These are phyloP conservation scores for Coelastrella sp. DNA, from an alignment of 139 green algal species.

Conservation along the genomic window DNA sequence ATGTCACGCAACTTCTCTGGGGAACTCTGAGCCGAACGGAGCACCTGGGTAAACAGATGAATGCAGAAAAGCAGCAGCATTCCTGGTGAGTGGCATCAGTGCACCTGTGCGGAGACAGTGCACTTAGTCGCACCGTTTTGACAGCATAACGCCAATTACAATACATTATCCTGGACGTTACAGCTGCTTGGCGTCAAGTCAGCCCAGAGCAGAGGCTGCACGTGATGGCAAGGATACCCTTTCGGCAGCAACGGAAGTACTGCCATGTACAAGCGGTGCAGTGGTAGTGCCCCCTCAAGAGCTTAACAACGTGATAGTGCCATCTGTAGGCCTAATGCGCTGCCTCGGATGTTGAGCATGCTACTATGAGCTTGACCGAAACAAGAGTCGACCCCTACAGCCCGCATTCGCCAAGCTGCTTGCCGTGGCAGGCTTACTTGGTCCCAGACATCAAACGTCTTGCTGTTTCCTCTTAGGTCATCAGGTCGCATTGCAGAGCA, in stretches of 20 bases:
- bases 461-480: not conserved
- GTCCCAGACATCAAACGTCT: not conserved
- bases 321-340: too few relatives aligned
- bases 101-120: too few relatives aligned
- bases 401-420: not conserved
- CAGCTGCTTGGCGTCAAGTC: too few relatives aligned
- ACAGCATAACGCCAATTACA: too few relatives aligned
- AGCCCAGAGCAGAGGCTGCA: too few relatives aligned
- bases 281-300: too few relatives aligned
- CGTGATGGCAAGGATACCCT: too few relatives aligned
- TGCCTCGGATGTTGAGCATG: too few relatives aligned
- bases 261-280: too few relatives aligned
- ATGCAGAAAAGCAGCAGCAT: not conserved
- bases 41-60: constrained; percentile 42
- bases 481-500: not conserved
- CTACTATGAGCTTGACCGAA: not conserved
- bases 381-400: not conserved
- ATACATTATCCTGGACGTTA: too few relatives aligned
- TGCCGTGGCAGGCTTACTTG: not conserved
- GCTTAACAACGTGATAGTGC: too few relatives aligned
- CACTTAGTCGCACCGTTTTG: not conserved
- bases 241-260: too few relatives aligned
- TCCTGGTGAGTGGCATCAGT: not conserved
- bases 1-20: constrained; percentile 41
- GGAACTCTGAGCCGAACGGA: not conserved